Percentiles rank a stretch among this genome's conserved stretches.
These are phyloP conservation scores for Boletus subcaerulescens DNA, from an alignment of 768 basidiomycete species.

Conservation along the genomic window DNA sequence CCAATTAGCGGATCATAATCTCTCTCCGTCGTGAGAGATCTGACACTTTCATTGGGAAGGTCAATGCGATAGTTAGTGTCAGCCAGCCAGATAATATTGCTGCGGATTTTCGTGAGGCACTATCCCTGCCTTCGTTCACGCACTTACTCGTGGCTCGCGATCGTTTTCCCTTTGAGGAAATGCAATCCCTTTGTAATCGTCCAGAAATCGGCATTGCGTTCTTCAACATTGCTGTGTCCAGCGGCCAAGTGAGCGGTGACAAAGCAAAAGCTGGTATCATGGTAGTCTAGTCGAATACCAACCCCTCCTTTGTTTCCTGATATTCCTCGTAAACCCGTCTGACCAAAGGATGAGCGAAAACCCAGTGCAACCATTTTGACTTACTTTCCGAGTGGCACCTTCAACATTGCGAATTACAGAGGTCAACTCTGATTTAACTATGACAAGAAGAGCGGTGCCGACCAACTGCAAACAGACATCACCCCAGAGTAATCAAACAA, in stretches of 20 bases:
- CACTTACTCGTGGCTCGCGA: conserved; percentile 85
- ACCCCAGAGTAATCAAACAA: not conserved
- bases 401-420: conserved; percentile 89
- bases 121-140: not conserved
- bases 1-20: conserved; percentile 73
- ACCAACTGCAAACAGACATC: conserved; percentile 62
- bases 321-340: conserved; percentile 92
- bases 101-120: conserved; percentile 32
- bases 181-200: conserved; percentile 84
- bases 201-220: conserved; percentile 87
- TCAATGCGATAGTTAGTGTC: conserved; percentile 96
- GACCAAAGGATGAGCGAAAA: conserved; percentile 2
- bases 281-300: conserved; percentile 87
- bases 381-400: conserved; percentile 86
- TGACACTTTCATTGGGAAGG: conserved; percentile 77
- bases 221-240: conserved; percentile 87
- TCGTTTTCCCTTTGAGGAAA: conserved; percentile 87
- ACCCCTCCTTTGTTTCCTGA: conserved; percentile 98
- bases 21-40: conserved; percentile 58
- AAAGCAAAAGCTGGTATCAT: conserved; percentile 92
- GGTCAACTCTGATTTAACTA: conserved; percentile 76
- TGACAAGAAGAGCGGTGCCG: conserved; percentile 85
- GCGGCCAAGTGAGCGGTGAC: conserved; percentile 95
- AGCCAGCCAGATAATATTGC: conserved; percentile 90
- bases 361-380: not conserved